Evolutionary conservation across 768 basidiomycete genomes (phyloP).

Genomic region (Coprinellus micaceus): DNA sequence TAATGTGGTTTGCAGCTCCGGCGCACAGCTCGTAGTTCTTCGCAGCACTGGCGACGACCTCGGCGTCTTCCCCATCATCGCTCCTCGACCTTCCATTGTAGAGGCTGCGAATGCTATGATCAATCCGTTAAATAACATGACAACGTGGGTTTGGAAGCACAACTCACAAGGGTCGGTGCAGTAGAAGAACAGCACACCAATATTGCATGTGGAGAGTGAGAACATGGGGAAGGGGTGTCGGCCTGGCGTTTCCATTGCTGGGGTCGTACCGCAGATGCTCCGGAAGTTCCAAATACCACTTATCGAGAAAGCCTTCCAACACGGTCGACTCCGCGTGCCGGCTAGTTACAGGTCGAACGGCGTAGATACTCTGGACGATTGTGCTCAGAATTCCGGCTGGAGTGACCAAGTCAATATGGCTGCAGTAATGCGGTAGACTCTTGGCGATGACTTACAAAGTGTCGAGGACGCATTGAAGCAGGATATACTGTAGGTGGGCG

Average conservation of each 20-base stretch:
- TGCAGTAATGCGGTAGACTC: too few species aligned
- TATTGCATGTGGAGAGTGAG: constrained; percentile 82
- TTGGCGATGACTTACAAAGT: constrained; percentile 54
- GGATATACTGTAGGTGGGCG: constrained; percentile 56
- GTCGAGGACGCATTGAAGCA: constrained; percentile 73
- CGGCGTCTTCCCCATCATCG: constrained; percentile 46
- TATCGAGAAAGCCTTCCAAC: constrained; percentile 62
- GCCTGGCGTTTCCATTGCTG: constrained; percentile 17
- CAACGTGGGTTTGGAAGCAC: constrained; percentile 5
- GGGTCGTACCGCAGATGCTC: constrained; percentile 64
- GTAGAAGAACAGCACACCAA: constrained; percentile 72
- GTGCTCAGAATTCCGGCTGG: constrained; percentile 65
- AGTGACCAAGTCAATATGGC: neutral
- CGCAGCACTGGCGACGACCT: constrained; percentile 50
- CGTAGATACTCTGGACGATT: constrained; percentile 70
- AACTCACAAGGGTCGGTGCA: constrained; percentile 78
- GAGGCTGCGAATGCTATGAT: constrained; percentile 39
- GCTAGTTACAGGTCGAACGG: constrained; percentile 51
- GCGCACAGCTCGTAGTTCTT: constrained; percentile 73
- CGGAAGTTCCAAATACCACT: constrained; percentile 72
- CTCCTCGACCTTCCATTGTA: constrained; percentile 35
- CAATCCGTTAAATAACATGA: constrained; percentile 8
- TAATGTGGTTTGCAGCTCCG: constrained; percentile 75
- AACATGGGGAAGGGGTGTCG: constrained; percentile 53
- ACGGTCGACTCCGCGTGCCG: constrained; percentile 55